Conservation (phyloP, 331 rosid species). For the Cydonia oblonga region DNA sequence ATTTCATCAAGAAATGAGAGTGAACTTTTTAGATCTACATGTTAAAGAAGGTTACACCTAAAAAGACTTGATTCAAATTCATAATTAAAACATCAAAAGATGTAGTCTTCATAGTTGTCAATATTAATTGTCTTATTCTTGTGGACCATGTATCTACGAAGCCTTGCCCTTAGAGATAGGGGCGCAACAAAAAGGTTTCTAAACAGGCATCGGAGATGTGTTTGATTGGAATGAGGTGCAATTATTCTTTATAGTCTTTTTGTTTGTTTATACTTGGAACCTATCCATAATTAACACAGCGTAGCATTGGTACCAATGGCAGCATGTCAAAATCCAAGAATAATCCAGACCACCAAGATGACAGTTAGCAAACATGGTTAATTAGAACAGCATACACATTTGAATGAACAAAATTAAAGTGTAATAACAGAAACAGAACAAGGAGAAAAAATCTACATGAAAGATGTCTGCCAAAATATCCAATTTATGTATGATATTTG, state of each 20-base stretch:
- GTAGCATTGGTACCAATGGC: neutral
- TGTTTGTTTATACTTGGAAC: neutral
- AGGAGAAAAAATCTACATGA: neutral
- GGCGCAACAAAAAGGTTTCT: too few species aligned
- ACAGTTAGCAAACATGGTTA: neutral
- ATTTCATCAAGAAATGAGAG: neutral
- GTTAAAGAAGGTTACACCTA: neutral
- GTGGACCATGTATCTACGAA: neutral
- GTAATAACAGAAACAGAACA: neutral
- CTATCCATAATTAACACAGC: neutral
- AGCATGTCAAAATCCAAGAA: neutral
- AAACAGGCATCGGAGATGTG: too few species aligned
- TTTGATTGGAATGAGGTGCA: neutral
- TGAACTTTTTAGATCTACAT: neutral
- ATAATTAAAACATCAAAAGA: neutral
- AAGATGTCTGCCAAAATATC: neutral
- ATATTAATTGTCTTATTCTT: neutral
- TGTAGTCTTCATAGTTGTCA: neutral
- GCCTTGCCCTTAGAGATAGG: too few species aligned
- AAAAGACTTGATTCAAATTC: neutral
- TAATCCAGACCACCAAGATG: neutral
- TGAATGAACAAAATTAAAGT: neutral
- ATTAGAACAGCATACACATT: neutral
- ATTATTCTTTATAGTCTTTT: neutral
- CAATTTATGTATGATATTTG: neutral